Evolutionary conservation across 1,284 basidiomycete genomes (phyloP), one percentile per base, ranked within the genome.

Genomic region (Mycosarcoma mackinlayi): DNA sequence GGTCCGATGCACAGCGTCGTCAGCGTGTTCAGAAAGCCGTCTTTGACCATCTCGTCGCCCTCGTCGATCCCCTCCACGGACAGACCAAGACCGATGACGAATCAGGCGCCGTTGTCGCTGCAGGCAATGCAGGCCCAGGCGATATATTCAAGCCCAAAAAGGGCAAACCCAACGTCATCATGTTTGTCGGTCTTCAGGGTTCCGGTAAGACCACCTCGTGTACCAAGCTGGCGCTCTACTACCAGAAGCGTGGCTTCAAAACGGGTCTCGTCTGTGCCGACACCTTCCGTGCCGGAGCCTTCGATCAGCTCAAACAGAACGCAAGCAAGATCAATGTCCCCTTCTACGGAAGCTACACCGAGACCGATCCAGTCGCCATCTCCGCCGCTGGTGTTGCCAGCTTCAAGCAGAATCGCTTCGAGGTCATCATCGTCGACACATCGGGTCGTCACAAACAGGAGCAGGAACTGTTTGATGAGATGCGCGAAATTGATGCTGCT

Each of bases 181-280:
- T 99, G 96, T 81, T 81, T 48, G 80, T 81, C 55, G 80, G 59
- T 59, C 62, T 76, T 24, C 79, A 96, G 89, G 95, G 95, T 55
- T 95, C 95, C 50, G 96, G 95, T 44, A 98, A 98, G 87, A 98
- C 95, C 4, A 98, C 95, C 27, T 97, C 94, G 50, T 98, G 94
- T 84, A 78, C 75, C 34, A 75, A 77, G 63, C 52, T 76, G 19
- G 96, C 96, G 0, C 94, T 97, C 0, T 92, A 98, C 85, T 98
- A 98, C 84, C 93, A 96, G 83, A 92, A 93, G 79, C 90, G 94
- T 72, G 96, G 96, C 4, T 93, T 97, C 88, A 94, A 94, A 83
- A 92, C 94, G n/a, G 93, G 91, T 74, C 93, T 99, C 46, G 96
- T 99, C 76, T 99, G 96, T 79, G 96, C 96, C 24, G 96, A 99